Base-by-base conservation (phyloP, 805 yeast species). In the Metschnikowia kunwiensis region DNA sequence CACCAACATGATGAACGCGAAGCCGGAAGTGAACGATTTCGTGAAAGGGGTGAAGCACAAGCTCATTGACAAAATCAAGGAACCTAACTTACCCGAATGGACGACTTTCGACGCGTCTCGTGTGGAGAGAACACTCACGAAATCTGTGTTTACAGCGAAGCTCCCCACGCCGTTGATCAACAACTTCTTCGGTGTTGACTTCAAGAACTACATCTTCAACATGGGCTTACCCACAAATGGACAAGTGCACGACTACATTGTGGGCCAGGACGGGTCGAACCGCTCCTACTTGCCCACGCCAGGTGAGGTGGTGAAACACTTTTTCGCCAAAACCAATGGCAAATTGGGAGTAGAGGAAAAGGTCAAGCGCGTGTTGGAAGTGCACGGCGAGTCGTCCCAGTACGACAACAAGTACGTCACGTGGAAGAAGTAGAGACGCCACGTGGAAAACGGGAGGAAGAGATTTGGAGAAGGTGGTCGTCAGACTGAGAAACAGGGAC, bases 201-300 rank as follows among this genome's bases (percentile, higher is more conserved):
- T 54, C 56, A 55, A 54, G 26, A 45, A 57, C 14, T 77, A 77
- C 47, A 87, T 88, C 24, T 76, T 68, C 64, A 64, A 75, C 52
- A 82, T 78, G 72, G 96, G 95, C 20, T 70, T 93, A 47, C 97
- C 97, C 34, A 68, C 77, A 9, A 86, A 84, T 60, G 44, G 57
- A 24, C 83, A 78, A 42, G 70, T 91, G 39, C 74, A 73, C 51
- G 65, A 68, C 33, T 86, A 74, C 58, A 77, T 89, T 37, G 76
- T 77, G 20, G 94, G 95, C 13, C 71, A 72, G 38, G 86, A 78
- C 56, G 78, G 78, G 16, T 62, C 78, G n/a, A 70, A 74, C 44
- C 72, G 85, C 52, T 72, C 80, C 27, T 80, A 73, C 57, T 78
- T 83, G 55, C 82, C 81, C 12, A 79, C 91, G 2, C 79, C 75